These are phyloP conservation scores for Apophysomyces variabilis DNA, from an alignment of 371 early-diverging fungal genomes.

Conservation along the genomic window DNA sequence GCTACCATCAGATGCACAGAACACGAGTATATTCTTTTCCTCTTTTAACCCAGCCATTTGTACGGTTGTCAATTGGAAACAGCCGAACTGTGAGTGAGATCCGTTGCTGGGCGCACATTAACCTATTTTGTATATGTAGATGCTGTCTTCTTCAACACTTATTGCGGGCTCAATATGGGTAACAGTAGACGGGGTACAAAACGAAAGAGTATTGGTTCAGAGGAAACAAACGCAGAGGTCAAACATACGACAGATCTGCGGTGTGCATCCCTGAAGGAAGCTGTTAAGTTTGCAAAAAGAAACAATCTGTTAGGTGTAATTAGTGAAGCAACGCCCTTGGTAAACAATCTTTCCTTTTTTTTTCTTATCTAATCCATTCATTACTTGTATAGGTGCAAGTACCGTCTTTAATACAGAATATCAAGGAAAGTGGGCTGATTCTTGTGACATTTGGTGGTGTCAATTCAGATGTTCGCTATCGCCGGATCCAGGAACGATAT, in stretches of 20 bases:
- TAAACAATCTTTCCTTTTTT: constrained; percentile 35
- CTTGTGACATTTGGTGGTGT: constrained; percentile 83
- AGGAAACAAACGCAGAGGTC: constrained; percentile 24
- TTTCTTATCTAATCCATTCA: not conserved
- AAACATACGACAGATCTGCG: constrained; percentile 42
- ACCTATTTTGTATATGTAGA: constrained; percentile 40
- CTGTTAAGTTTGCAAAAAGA: constrained; percentile 72
- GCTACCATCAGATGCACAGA: constrained; percentile 34
- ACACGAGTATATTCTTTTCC: constrained; percentile 70
- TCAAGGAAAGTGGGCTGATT: constrained; percentile 90
- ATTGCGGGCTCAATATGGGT: constrained; percentile 71
- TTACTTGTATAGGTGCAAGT: constrained; percentile 72
- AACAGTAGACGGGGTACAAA: constrained; percentile 43
- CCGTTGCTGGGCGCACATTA: not conserved
- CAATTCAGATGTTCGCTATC: constrained; percentile 66
- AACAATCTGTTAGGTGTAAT: constrained; percentile 88
- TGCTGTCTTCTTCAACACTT: constrained; percentile 87
- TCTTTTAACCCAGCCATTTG: constrained; percentile 91
- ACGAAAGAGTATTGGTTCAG: constrained; percentile 27
- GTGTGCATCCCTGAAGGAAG: constrained; percentile 69
- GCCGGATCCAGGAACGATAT: constrained; percentile 72
- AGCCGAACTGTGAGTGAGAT: constrained; percentile 84
- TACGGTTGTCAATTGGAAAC: constrained; percentile 95
- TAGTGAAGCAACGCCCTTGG: constrained; percentile 85
- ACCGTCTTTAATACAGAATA: constrained; percentile 83